Percentiles rank a stretch among this genome's conserved stretches.
Conservation (phyloP, 192 early-diverging fungal species). For the Umbelopsis vinacea region DNA sequence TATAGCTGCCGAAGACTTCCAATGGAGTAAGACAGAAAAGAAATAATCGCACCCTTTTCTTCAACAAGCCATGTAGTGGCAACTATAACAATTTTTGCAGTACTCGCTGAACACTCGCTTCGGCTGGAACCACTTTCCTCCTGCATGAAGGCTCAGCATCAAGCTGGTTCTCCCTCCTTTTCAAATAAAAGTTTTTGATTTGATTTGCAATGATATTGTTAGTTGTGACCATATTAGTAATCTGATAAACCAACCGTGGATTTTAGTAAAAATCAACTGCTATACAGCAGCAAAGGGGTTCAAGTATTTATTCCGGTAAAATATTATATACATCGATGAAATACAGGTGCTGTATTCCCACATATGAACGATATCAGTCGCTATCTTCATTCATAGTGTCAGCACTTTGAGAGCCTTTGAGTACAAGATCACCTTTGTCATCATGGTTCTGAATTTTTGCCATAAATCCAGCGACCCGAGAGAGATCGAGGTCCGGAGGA, state of each 20-base stretch:
- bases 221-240: too few species aligned
- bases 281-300: too few species aligned
- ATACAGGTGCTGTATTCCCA: background rate
- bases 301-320: background rate
- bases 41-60: background rate
- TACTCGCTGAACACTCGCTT: background rate
- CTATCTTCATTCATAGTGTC: conserved; percentile 9
- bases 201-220: too few species aligned
- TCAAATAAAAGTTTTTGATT: too few species aligned
- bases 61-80: too few species aligned
- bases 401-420: background rate
- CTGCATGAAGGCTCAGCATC: too few species aligned
- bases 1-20: conserved; percentile 35
- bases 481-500: conserved; percentile 53
- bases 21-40: conserved; percentile 16
- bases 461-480: conserved; percentile 57
- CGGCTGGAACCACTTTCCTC: too few species aligned
- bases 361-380: conserved; percentile 3
- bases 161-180: too few species aligned
- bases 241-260: too few species aligned
- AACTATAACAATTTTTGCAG: background rate
- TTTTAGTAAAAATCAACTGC: too few species aligned
- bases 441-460: conserved; percentile 34
- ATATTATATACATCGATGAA: conserved; percentile 15
- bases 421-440: background rate